A percentile compares a stretch with the other conserved stretches of the same genome.
Evolutionary conservation across 2,329 filamentous ascomycete species (phyloP).

Genomic region (Podosphaera xanthii): DNA sequence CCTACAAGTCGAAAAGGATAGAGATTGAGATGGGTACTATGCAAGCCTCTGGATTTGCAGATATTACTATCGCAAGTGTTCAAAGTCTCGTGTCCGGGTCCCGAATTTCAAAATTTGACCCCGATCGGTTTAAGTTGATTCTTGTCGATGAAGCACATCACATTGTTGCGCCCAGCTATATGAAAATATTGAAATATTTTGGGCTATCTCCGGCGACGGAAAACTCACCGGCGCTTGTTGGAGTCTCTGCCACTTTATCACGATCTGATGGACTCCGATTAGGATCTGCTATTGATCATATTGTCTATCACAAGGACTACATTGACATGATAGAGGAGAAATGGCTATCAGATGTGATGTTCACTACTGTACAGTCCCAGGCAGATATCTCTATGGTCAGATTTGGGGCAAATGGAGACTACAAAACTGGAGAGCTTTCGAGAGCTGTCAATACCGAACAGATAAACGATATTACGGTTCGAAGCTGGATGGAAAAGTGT

Average conservation of each 20-base stretch:
- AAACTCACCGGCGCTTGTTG: constrained; percentile 46
- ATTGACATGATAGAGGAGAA: constrained; percentile 69
- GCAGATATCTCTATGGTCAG: constrained; percentile 54
- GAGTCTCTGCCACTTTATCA: constrained; percentile 64
- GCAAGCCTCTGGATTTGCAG: constrained; percentile 56
- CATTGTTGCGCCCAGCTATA: constrained; percentile 67
- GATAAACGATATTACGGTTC: constrained; percentile 65
- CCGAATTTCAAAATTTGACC: constrained; percentile 65
- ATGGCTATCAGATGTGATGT: constrained; percentile 78
- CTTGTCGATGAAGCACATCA: constrained; percentile 95
- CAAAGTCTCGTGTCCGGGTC: constrained; percentile 59
- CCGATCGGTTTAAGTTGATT: constrained; percentile 60
- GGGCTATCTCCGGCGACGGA: constrained; percentile 31
- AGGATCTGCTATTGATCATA: constrained; percentile 73
- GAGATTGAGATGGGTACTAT: constrained; percentile 79
- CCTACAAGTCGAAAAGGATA: constrained; percentile 60
- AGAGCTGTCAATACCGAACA: constrained; percentile 58
- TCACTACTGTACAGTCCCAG: constrained; percentile 73
- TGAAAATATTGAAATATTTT: constrained; percentile 58
- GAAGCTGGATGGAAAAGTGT: constrained; percentile 66
- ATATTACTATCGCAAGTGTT: constrained; percentile 85
- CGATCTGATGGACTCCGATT: constrained; percentile 66
- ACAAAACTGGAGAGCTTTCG: constrained; percentile 55
- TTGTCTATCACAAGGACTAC: constrained; percentile 82
- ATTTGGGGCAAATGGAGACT: constrained; percentile 49